Base-by-base conservation (phyloP, 768 basidiomycete species). In the Xanthoconium stramineum region DNA sequence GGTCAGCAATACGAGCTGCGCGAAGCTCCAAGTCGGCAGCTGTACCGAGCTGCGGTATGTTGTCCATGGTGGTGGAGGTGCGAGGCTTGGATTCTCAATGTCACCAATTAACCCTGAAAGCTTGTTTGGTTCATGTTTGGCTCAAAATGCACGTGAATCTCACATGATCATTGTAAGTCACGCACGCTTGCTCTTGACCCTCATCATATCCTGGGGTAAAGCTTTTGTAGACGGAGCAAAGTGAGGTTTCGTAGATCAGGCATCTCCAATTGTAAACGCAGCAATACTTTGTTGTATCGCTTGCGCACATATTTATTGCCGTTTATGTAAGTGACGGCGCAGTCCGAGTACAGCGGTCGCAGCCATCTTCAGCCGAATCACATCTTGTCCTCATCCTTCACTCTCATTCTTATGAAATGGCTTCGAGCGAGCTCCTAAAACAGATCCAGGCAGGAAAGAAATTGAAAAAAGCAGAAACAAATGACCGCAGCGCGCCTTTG, bases 371-470 rank as follows among this genome's bases (percentile, higher is more conserved):
- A 30, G 30, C 44, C 13, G 19, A 29, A 29, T 44, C 43, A 19
- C 28, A 29, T 44, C 48, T 52, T 14, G 13, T 38, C 28, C 28
- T 28, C 13, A 8, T 32, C 49, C 9, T 20, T 29, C 43, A 33
- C 40, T 20, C 14, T 32, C 49, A 36, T 19, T n/a, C 30, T 38
- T 28, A 24, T 10, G 6, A 37, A 19, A 91, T 91, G 89, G 86
- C 87, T 6, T 86, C 85, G 33, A 80, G 80, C 63, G 91, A 88
- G 60, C 80, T 94, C 40, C 73, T 94, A 57, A 81, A 85, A 57
- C 84, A 89, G 65, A 94, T 94, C 38, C 91, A 94, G 72, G 80
- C 86, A 0, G 93, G 94, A 30, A 93, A 82, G 73, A 81, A 55
- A 55, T 78, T 97, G 52, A 94, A 87, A 77, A 96, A 94, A 71